These are phyloP conservation scores for Trametes cinnabarina DNA, from an alignment of 768 basidiomycete species.

Conservation along the genomic window DNA sequence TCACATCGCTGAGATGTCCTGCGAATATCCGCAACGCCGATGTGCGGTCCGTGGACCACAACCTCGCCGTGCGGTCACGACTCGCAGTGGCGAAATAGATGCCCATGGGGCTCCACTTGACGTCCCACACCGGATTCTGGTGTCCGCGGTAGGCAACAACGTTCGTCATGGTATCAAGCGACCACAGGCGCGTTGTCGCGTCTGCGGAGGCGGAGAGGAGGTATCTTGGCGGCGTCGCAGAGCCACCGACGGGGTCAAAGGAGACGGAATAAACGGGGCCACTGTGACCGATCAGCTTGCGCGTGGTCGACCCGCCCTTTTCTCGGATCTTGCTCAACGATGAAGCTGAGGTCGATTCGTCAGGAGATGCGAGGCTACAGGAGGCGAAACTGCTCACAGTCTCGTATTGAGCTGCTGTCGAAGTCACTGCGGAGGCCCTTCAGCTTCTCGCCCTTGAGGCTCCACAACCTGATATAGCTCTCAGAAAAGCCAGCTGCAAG, in stretches of 20 bases:
- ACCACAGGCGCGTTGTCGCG: constrained; percentile 89
- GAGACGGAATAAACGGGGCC: constrained; percentile 93
- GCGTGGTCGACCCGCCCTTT: constrained; percentile 78
- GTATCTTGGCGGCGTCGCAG: constrained; percentile 80
- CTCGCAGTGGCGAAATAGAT: constrained; percentile 98
- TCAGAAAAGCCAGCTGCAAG: constrained; percentile 96
- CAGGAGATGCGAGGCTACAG: not conserved
- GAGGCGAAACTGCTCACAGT: constrained; percentile 47
- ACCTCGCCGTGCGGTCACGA: constrained; percentile 87
- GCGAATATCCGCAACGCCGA: constrained; percentile 89
- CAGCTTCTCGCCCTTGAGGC: constrained; percentile 86
- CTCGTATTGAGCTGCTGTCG: constrained; percentile 58
- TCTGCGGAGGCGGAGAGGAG: constrained; percentile 93
- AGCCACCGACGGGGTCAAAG: constrained; percentile 89
- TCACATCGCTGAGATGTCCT: constrained; percentile 94
- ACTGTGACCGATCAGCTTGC: constrained; percentile 96
- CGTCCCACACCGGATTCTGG: constrained; percentile 98
- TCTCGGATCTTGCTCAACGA: constrained; percentile 68
- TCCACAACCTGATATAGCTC: constrained; percentile 95
- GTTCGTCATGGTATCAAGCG: constrained; percentile 90
- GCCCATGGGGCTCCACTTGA: constrained; percentile 97
- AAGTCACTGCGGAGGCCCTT: constrained; percentile 77
- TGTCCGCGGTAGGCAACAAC: constrained; percentile 94
- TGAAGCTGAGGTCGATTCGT: constrained; percentile 41
- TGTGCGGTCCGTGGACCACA: constrained; percentile 94